Evolutionary conservation across 2,329 filamentous ascomycete species (phyloP), one percentile per base, ranked within the genome.

Genomic region (Monilinia aucupariae): DNA sequence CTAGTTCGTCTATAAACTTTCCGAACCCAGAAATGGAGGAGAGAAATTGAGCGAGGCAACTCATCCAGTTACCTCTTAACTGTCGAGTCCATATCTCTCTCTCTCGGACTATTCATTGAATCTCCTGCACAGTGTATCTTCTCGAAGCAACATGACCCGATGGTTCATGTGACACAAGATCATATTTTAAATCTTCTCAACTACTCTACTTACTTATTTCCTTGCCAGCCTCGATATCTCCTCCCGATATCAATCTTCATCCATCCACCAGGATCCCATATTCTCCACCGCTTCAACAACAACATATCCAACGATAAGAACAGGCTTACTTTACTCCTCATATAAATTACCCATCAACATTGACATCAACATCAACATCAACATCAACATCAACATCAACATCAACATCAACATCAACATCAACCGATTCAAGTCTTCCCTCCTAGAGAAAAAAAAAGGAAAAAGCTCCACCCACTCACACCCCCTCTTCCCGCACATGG

Each of bases 401-500:
- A 37, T 37, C 30, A 6, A 47, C 6, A 15, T 15, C 32, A 9
- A 34, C 30, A 37, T 13, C 2, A 52, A 15, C 20, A 5, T 13
- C 10, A 13, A 37, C 20, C 41, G 45, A 3, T 5, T 56, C 20
- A 47, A 51, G 41, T 2, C 49, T 27, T 34, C 30, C 34, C 34
- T 37, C 34, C 13, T 13, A 12, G n/a, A n/a, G n/a, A n/a, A n/a
- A n/a, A n/a, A n/a, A n/a, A n/a, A n/a, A n/a, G n/a, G n/a, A n/a
- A n/a, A n/a, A 13, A 12, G 4, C 5, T 17, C 20, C 39, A 47
- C 25, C 20, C n/a, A 22, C 20, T n/a, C n/a, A n/a, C n/a, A n/a
- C n/a, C n/a, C 27, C 3, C 12, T 9, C 41, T 32, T 56, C 54
- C 54, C 54, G 54, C 54, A 56, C 30, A 56, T 56, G 54, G 27